A percentile compares a stretch with the other conserved stretches of the same genome.
These are phyloP conservation scores for Globisporangium polare DNA, from an alignment of 352 stramenopile genomes.

Conservation along the genomic window DNA sequence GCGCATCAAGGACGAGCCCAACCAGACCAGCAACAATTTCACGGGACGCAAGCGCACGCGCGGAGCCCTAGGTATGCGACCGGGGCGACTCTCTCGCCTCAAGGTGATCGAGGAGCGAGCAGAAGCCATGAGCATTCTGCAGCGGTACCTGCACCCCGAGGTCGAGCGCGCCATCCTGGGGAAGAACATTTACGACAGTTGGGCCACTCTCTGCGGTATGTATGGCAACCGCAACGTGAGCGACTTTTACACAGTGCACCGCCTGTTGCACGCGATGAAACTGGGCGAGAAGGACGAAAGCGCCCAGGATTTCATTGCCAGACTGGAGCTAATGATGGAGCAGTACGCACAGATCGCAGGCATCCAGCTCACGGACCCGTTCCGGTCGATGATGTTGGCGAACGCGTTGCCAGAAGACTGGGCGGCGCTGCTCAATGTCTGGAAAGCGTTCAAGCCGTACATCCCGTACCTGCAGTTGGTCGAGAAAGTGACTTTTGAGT, in stretches of 20 bases:
- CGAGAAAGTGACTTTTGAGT: slow-evolving; percentile 26
- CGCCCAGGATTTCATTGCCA: slow-evolving; percentile 31
- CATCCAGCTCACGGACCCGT: slow-evolving; percentile 36
- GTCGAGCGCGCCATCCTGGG: slow-evolving; percentile 41
- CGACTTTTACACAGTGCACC: slow-evolving; percentile 41
- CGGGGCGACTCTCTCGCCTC: slow-evolving; percentile 28
- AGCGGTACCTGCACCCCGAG: slow-evolving; percentile 41
- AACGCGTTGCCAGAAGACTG: slow-evolving; percentile 31
- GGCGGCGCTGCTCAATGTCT: slow-evolving; percentile 24
- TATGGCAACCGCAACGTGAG: slow-evolving; percentile 32
- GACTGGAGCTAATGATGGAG: slow-evolving; percentile 36
- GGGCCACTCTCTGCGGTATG: slow-evolving; percentile 37
- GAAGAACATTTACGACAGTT: slow-evolving; percentile 53
- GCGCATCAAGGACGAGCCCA: slow-evolving; percentile 15
- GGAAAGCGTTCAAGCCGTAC: slow-evolving; percentile 32
- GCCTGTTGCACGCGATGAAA: slow-evolving; percentile 36
- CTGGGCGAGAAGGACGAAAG: slow-evolving; percentile 39
- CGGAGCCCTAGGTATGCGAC: background rate
- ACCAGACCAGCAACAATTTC: background rate
- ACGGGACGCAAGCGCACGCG: slow-evolving; percentile 8
- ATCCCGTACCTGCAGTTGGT: slow-evolving; percentile 40
- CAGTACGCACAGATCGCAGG: slow-evolving; percentile 35
- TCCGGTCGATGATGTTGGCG: slow-evolving; percentile 32
- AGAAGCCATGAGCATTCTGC: slow-evolving; percentile 45
- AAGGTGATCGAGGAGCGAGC: slow-evolving; percentile 36